These are phyloP conservation scores for Porcisia hertigi DNA, from an alignment of 208 protist genomes.

Conservation along the genomic window DNA sequence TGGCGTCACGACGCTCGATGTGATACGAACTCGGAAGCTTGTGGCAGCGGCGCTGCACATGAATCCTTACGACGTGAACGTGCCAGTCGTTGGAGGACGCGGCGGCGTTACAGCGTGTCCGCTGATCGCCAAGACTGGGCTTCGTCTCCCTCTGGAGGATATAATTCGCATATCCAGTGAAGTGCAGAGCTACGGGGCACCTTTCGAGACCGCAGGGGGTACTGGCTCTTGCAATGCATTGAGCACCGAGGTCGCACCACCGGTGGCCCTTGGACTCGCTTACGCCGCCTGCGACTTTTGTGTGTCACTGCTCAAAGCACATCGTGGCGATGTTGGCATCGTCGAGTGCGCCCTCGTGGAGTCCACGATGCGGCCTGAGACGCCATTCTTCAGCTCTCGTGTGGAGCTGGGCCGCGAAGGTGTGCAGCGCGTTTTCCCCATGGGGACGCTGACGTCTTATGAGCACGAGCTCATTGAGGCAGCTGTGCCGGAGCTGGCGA, in stretches of 20 bases:
- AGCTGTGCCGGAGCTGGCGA: constrained; percentile 67
- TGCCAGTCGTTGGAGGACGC: constrained; percentile 94
- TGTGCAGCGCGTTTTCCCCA: constrained; percentile 65
- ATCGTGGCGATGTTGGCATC: constrained; percentile 75
- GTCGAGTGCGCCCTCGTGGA: constrained; percentile 84
- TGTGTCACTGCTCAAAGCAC: constrained; percentile 72
- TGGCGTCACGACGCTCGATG: constrained; percentile 94
- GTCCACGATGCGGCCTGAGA: constrained; percentile 61
- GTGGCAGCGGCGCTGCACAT: constrained; percentile 59
- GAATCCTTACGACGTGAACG: constrained; percentile 81
- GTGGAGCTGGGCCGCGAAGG: constrained; percentile 82
- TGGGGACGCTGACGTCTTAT: constrained; percentile 59
- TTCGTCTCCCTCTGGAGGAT: constrained; percentile 53
- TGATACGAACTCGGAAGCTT: constrained; percentile 71
- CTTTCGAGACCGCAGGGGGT: constrained; percentile 25
- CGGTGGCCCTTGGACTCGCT: constrained; percentile 57
- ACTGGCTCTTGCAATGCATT: constrained; percentile 22
- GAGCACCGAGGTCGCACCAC: constrained; percentile 36
- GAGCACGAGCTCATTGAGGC: constrained; percentile 79
- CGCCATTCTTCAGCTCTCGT: constrained; percentile 85
- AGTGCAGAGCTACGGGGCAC: constrained; percentile 63
- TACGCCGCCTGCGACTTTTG: constrained; percentile 68
- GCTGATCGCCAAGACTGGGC: constrained; percentile 84
- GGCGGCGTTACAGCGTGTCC: constrained; percentile 92
- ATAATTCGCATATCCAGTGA: constrained; percentile 50